Evolutionary conservation across 345 rosid genomes (phyloP).

Genomic region (Geranium brycei): DNA sequence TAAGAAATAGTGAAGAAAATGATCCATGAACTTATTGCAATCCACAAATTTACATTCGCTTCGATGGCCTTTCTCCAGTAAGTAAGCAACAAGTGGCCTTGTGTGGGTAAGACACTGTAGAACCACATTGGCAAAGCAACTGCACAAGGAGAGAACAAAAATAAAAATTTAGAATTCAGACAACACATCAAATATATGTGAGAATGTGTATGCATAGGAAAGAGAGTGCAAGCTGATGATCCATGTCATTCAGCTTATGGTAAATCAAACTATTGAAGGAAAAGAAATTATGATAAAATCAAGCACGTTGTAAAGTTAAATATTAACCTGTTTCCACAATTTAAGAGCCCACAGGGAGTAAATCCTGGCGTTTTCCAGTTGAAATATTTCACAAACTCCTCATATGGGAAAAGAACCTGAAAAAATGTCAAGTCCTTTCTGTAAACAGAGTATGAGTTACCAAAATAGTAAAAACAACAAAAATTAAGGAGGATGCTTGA

Average conservation of each 20-base stretch:
- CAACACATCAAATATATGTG: neutral
- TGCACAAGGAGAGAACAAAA: conserved; percentile 18
- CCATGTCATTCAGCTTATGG: neutral
- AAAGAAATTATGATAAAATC: neutral
- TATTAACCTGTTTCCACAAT: conserved; percentile 91
- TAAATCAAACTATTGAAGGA: neutral
- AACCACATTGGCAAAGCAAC: conserved; percentile 91
- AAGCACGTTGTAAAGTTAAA: neutral
- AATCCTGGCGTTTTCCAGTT: conserved; percentile 50
- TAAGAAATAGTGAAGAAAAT: neutral
- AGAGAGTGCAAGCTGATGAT: neutral
- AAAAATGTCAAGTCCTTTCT: conserved; percentile 8
- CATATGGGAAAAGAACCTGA: conserved; percentile 88
- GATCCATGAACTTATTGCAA: neutral
- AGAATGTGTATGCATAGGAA: neutral
- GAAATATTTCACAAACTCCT: conserved; percentile 59
- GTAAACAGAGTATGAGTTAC: conserved; percentile 2
- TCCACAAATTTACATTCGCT: conserved; percentile 45
- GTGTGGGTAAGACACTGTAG: conserved; percentile 88
- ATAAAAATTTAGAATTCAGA: neutral
- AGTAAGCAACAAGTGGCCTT: conserved; percentile 78
- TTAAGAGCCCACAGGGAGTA: conserved; percentile 85
- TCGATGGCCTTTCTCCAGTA: conserved; percentile 72
- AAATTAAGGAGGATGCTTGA: neutral
- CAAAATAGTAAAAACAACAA: neutral